Percentiles rank a stretch among this genome's conserved stretches.
Evolutionary conservation across 2,329 filamentous ascomycete species (phyloP).

Genomic region (Cladophialophora immunda): DNA sequence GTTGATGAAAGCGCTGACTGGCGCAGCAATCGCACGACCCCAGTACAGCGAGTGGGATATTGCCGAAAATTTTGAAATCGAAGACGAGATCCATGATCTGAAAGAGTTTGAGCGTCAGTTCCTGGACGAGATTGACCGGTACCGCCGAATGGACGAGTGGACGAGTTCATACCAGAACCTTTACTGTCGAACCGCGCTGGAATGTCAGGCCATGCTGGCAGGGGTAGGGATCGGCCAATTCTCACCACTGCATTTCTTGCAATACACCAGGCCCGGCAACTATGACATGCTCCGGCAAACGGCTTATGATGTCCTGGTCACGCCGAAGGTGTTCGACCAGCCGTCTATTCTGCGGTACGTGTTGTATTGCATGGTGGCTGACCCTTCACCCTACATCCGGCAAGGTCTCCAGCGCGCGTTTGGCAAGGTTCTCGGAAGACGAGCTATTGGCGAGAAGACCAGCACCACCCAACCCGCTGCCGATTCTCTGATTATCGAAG

Average conservation of each 20-base stretch:
- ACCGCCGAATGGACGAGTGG: slow-evolving; percentile 72
- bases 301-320: slow-evolving; percentile 66
- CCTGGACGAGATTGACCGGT: slow-evolving; percentile 69
- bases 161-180: slow-evolving; percentile 71
- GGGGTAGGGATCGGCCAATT: slow-evolving; percentile 61
- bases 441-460: slow-evolving; percentile 69
- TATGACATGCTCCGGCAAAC: slow-evolving; percentile 67
- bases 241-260: slow-evolving; percentile 65
- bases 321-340: slow-evolving; percentile 62
- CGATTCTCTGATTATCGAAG: slow-evolving; percentile 64
- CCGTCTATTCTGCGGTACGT: slow-evolving; percentile 64
- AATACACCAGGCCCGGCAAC: slow-evolving; percentile 68
- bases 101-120: slow-evolving; percentile 64
- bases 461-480: slow-evolving; percentile 51
- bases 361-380: slow-evolving; percentile 64
- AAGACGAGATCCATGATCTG: slow-evolving; percentile 61
- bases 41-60: slow-evolving; percentile 51
- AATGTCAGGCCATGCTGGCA: slow-evolving; percentile 66
- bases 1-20: slow-evolving; percentile 72
- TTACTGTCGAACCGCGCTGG: slow-evolving; percentile 67
- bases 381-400: slow-evolving; percentile 67
- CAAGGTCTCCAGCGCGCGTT: slow-evolving; percentile 62
- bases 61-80: slow-evolving; percentile 53
- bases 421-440: slow-evolving; percentile 63
- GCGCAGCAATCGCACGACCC: slow-evolving; percentile 60